Percentiles rank a stretch among this genome's conserved stretches.
These are phyloP conservation scores for Lichtheimia hyalospora DNA, from an alignment of 371 early-diverging fungal genomes.

Conservation along the genomic window DNA sequence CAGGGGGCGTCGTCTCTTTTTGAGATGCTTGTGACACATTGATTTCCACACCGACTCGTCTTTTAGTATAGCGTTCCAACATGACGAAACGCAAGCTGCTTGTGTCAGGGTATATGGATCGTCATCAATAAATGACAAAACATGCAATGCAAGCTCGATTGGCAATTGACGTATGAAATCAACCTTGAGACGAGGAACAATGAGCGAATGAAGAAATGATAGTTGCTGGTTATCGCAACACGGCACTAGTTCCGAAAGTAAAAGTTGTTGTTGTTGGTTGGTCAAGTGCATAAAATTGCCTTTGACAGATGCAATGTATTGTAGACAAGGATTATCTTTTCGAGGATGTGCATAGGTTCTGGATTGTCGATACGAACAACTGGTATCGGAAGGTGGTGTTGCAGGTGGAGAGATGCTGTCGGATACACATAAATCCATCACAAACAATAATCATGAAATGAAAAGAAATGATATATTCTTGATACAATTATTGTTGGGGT, in stretches of 20 bases:
- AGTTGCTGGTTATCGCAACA: slow-evolving; percentile 59
- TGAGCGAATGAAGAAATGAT: slow-evolving; percentile 55
- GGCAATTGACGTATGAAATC: slow-evolving; percentile 80
- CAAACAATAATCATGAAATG: no score
- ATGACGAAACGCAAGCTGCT: slow-evolving; percentile 68
- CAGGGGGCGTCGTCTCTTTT: background rate
- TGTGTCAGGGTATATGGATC: slow-evolving; percentile 73
- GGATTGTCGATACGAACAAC: background rate
- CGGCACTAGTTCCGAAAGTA: slow-evolving; percentile 49
- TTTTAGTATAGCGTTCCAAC: slow-evolving; percentile 78
- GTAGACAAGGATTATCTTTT: background rate
- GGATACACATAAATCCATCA: slow-evolving; percentile 2
- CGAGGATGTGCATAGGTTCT: background rate
- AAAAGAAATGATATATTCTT: slow-evolving; percentile 1
- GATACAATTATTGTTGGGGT: no score
- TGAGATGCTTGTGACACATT: slow-evolving; percentile 48
- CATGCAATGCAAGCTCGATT: slow-evolving; percentile 71
- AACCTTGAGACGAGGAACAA: slow-evolving; percentile 69
- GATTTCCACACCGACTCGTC: slow-evolving; percentile 55
- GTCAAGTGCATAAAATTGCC: slow-evolving; percentile 34
- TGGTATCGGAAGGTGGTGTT: slow-evolving; percentile 31
- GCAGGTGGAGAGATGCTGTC: slow-evolving; percentile 48
- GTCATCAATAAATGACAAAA: slow-evolving; percentile 65
- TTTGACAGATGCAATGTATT: slow-evolving; percentile 18
- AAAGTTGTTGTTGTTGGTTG: slow-evolving; percentile 32